Conservation (phyloP, 768 basidiomycete genomes). For the Chalciporus chontae region DNA sequence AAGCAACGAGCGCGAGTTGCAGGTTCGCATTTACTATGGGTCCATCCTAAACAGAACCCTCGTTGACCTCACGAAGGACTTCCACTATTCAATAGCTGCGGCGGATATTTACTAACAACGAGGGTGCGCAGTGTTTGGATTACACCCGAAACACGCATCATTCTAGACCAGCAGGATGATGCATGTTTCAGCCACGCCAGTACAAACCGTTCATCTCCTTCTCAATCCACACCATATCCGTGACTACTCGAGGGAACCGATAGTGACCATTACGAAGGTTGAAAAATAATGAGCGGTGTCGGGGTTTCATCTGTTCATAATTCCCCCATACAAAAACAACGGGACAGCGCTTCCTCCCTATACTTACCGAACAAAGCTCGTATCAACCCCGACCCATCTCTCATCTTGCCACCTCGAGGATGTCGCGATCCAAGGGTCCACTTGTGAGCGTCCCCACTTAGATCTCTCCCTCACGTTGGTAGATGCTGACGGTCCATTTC, state of each 20-base stretch:
- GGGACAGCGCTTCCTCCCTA: not conserved
- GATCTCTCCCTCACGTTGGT: constrained; percentile 1
- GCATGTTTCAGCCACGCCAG: not conserved
- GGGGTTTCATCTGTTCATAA: constrained; percentile 16
- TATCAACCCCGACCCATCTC: constrained; percentile 8
- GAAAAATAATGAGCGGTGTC: constrained; percentile 13
- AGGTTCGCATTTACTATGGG: not conserved
- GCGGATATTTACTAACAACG: not conserved
- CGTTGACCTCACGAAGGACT: not conserved
- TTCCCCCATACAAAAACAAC: constrained; percentile 21
- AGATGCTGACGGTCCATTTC: constrained; percentile 3
- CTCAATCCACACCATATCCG: not conserved
- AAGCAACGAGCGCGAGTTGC: not conserved
- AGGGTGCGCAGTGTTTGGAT: not conserved
- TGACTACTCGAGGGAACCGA: not conserved
- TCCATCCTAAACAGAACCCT: too few relatives aligned
- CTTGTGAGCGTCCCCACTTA: constrained; percentile 8
- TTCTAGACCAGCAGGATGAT: not conserved
- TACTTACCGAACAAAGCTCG: constrained; percentile 7
- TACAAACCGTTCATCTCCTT: not conserved
- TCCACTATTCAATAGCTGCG: not conserved
- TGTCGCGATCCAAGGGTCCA: constrained; percentile 22
- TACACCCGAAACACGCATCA: not conserved
- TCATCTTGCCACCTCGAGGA: constrained; percentile 14
- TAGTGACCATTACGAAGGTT: not conserved